These are phyloP conservation scores for Dimocarpus longan DNA, from an alignment of 345 rosid species.

Conservation along the genomic window DNA sequence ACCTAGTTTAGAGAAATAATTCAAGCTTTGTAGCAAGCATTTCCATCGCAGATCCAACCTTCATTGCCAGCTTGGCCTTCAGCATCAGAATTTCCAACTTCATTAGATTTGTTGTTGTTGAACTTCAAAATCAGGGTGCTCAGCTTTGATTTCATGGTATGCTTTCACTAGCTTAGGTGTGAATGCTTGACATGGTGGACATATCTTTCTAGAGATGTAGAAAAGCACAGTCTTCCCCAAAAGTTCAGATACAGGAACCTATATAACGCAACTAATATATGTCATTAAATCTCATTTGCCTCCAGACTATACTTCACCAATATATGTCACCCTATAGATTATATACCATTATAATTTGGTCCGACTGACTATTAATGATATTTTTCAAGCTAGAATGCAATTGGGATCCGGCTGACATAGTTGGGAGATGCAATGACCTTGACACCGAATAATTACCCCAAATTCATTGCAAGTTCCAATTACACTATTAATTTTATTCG, in stretches of 20 bases:
- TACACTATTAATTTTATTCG: background rate
- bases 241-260: constrained; percentile 41
- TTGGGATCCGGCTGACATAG: too few species aligned
- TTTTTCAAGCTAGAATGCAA: too few species aligned
- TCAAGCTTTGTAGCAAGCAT: constrained; percentile 6
- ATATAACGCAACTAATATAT: background rate
- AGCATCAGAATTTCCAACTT: background rate
- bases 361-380: too few species aligned
- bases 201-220: constrained; percentile 48
- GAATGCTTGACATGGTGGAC: constrained; percentile 51
- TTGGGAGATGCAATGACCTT: too few species aligned
- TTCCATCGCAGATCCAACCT: background rate
- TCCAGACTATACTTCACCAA: too few species aligned
- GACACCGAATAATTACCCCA: background rate
- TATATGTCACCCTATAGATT: too few species aligned
- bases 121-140: constrained; percentile 38
- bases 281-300: too few species aligned
- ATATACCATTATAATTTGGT: too few species aligned
- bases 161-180: constrained; percentile 38
- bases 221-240: constrained; percentile 47
- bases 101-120: background rate
- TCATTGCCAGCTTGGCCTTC: background rate
- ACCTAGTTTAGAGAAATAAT: background rate
- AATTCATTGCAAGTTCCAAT: background rate
- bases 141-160: constrained; percentile 38